phyloP scores from a whole-genome alignment of 2,329 filamentous ascomycete genomes.

The Scopulariopsis brevicaulis region DNA sequence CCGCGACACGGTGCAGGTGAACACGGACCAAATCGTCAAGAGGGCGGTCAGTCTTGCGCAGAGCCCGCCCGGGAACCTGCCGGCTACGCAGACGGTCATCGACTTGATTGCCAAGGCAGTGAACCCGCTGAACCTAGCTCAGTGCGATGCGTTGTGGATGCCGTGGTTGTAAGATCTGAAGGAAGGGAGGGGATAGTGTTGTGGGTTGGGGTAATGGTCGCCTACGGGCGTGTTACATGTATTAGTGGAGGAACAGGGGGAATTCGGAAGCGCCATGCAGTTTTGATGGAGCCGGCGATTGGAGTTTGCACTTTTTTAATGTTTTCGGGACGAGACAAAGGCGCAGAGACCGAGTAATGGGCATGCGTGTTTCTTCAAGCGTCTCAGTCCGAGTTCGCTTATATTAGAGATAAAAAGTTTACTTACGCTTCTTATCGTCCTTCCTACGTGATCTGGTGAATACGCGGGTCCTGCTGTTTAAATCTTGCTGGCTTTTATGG shows the following conservation, averaged over 20 bases:
- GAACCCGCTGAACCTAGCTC: slow-evolving; percentile 78
- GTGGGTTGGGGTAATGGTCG: neutral
- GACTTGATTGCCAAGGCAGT: slow-evolving; percentile 88
- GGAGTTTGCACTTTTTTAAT: neutral
- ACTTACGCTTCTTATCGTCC: no score
- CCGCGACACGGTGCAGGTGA: slow-evolving; percentile 69
- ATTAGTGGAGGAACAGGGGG: neutral
- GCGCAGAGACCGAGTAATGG: neutral
- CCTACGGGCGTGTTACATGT: neutral
- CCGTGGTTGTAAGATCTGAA: slow-evolving; percentile 60
- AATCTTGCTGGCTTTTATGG: no score
- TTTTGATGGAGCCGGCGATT: neutral
- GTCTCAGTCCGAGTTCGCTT: neutral
- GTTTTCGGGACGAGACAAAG: no score
- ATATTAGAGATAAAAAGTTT: no score
- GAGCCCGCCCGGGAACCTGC: slow-evolving; percentile 65
- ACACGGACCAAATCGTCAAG: slow-evolving; percentile 87
- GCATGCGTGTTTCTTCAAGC: neutral
- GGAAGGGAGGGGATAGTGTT: neutral
- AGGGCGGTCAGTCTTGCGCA: slow-evolving; percentile 77
- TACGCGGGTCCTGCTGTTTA: no score
- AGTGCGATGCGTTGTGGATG: slow-evolving; percentile 95
- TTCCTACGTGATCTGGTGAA: no score
- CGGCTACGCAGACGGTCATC: slow-evolving; percentile 94
- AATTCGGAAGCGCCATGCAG: neutral